phyloP scores from a whole-genome alignment of 768 basidiomycete genomes.

The Inosperma sp. region DNA sequence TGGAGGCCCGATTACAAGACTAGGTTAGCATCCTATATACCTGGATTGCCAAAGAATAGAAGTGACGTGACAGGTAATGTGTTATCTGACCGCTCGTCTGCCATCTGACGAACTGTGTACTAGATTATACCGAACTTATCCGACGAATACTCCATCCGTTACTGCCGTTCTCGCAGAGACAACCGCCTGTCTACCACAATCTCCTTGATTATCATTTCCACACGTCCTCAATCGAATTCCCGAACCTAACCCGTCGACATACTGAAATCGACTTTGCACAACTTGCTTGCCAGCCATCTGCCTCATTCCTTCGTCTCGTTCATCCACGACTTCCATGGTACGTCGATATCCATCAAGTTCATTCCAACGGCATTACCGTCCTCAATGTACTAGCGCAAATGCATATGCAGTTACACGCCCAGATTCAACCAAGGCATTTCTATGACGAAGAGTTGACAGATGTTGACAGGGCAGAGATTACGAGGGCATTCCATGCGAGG shows the following conservation, averaged over 20 bases:
- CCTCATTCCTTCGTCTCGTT: conserved; percentile 47
- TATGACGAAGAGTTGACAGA: too few relatives aligned
- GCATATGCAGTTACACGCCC: too few relatives aligned
- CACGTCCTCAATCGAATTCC: conserved; percentile 36
- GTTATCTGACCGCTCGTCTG: too few relatives aligned
- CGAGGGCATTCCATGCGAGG: too few relatives aligned
- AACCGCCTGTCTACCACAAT: conserved; percentile 44
- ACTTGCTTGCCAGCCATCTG: conserved; percentile 46
- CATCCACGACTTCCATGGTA: conserved; percentile 59
- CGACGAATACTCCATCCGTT: conserved; percentile 12
- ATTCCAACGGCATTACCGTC: conserved; percentile 51
- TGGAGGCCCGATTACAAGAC: conserved; percentile 40
- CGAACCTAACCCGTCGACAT: conserved; percentile 35
- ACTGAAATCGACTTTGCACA: conserved; percentile 46
- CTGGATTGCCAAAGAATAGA: too few relatives aligned
- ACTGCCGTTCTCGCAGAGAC: conserved; percentile 23
- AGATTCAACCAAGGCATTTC: too few relatives aligned
- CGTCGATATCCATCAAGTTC: conserved; percentile 46
- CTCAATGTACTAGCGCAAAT: conserved; percentile 47
- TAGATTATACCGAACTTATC: not conserved
- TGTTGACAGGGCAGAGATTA: too few relatives aligned
- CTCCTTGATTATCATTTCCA: conserved; percentile 39
- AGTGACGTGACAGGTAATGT: too few relatives aligned
- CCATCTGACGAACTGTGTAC: not conserved
- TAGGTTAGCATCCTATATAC: conserved; percentile 18